phyloP scores from a whole-genome alignment of 2,329 filamentous ascomycete genomes.

The Fusarium pilosicola region DNA sequence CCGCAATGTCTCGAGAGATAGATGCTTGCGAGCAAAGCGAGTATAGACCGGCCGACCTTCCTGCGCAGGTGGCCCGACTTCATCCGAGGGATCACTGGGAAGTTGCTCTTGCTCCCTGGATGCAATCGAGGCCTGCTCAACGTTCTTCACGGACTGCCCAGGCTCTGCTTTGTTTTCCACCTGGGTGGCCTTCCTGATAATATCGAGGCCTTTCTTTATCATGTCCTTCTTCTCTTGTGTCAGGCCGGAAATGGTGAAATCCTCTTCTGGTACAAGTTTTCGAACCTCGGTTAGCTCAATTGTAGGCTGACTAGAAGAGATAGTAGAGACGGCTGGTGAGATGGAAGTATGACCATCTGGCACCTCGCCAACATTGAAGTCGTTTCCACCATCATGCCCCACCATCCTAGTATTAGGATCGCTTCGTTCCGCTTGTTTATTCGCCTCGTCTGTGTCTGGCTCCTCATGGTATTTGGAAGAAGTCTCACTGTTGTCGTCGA shows the following conservation, averaged over 20 bases:
- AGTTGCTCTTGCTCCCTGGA: fast-evolving
- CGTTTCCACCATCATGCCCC: fast-evolving
- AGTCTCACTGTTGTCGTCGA: fast-evolving
- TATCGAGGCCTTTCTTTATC: no score
- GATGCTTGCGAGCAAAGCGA: background rate
- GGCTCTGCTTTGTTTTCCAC: fast-evolving
- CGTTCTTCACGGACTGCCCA: no score
- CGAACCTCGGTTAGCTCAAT: fast-evolving
- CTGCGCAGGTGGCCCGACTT: background rate
- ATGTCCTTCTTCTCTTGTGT: no score
- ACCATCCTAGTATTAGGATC: fast-evolving
- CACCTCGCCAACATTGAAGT: fast-evolving
- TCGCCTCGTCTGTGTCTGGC: fast-evolving
- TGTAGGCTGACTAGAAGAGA: fast-evolving
- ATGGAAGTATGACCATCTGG: fast-evolving
- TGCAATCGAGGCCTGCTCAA: fast-evolving
- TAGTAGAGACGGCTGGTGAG: background rate
- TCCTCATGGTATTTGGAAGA: fast-evolving
- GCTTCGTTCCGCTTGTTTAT: fast-evolving
- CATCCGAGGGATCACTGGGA: fast-evolving
- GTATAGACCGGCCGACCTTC: background rate
- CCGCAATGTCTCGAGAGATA: background rate
- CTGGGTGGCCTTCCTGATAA: fast-evolving
- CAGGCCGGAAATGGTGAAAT: no score
- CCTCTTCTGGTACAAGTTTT: fast-evolving